These are phyloP conservation scores for Suhomyces coccinellae DNA, from an alignment of 1,139 yeast genomes.

Conservation along the genomic window DNA sequence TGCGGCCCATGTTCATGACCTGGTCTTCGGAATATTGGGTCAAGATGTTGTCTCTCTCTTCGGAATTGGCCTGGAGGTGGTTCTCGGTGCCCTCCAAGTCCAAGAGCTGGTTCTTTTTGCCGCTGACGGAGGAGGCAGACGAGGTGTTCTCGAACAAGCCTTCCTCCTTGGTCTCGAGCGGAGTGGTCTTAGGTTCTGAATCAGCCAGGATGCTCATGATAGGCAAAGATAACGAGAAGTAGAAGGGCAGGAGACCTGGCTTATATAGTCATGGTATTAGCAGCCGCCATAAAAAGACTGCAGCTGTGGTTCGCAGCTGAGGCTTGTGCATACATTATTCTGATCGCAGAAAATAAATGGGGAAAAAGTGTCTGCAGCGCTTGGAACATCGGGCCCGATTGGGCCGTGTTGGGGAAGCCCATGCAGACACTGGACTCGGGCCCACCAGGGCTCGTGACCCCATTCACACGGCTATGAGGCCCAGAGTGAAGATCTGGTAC, in stretches of 20 bases:
- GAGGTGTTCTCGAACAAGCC: slow-evolving; percentile 26
- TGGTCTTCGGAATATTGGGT: slow-evolving; percentile 63
- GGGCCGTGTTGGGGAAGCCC: too few species aligned
- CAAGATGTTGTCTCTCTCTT: slow-evolving; percentile 55
- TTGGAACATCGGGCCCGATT: too few species aligned
- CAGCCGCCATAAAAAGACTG: slow-evolving; percentile 2
- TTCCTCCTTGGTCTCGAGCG: slow-evolving; percentile 8
- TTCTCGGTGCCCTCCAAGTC: slow-evolving; percentile 30
- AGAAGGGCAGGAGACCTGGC: neutral
- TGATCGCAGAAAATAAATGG: neutral
- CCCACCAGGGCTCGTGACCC: neutral
- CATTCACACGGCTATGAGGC: too few species aligned
- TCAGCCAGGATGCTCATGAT: slow-evolving; percentile 6
- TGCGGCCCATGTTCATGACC: slow-evolving; percentile 69
- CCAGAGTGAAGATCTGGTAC: too few species aligned
- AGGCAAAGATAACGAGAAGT: neutral
- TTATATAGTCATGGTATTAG: slow-evolving; percentile 8
- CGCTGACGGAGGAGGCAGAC: slow-evolving; percentile 22
- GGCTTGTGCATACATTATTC: neutral
- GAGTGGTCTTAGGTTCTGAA: neutral
- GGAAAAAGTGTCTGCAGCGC: slow-evolving; percentile 4
- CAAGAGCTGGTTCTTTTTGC: slow-evolving; percentile 18
- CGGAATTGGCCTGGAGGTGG: slow-evolving; percentile 23
- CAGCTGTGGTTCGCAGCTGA: neutral
- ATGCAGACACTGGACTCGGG: neutral